phyloP scores from a whole-genome alignment of 2,329 filamentous ascomycete genomes.

The Colletotrichum limetticola region DNA sequence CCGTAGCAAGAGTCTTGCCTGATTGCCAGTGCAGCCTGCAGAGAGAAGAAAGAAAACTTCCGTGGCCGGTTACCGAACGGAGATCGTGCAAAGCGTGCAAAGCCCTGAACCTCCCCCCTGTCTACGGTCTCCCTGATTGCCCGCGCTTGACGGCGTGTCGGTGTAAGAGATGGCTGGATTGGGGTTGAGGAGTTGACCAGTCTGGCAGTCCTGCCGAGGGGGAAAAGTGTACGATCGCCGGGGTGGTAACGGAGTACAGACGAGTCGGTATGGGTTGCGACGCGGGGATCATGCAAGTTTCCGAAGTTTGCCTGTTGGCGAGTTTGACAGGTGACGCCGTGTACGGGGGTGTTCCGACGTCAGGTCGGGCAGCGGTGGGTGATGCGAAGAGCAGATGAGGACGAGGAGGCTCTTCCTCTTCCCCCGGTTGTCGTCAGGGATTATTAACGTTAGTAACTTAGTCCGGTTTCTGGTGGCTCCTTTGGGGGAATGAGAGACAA shows the following conservation, averaged over 20 bases:
- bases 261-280: conserved; percentile 8
- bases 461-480: background rate
- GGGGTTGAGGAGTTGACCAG: background rate
- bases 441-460: background rate
- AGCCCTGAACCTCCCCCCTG: background rate
- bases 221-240: conserved; percentile 14
- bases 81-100: conserved; percentile 9
- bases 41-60: background rate
- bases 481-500: background rate
- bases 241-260: background rate
- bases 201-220: too few relatives aligned
- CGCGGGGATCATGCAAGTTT: conserved; percentile 29
- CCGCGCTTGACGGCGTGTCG: conserved; percentile 11
- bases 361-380: background rate
- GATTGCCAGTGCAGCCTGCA: background rate
- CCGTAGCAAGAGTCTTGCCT: background rate
- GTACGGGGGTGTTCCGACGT: conserved; percentile 19
- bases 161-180: conserved; percentile 10
- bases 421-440: background rate
- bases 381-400: background rate
- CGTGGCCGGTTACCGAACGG: background rate
- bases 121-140: conserved; percentile 4
- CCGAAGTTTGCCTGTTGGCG: background rate
- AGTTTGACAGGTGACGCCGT: conserved; percentile 17
- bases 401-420: background rate